A percentile compares a stretch with the other conserved stretches of the same genome.
phyloP scores from a whole-genome alignment of 2,329 filamentous ascomycete genomes.

The Rutstroemia sydowiana region DNA sequence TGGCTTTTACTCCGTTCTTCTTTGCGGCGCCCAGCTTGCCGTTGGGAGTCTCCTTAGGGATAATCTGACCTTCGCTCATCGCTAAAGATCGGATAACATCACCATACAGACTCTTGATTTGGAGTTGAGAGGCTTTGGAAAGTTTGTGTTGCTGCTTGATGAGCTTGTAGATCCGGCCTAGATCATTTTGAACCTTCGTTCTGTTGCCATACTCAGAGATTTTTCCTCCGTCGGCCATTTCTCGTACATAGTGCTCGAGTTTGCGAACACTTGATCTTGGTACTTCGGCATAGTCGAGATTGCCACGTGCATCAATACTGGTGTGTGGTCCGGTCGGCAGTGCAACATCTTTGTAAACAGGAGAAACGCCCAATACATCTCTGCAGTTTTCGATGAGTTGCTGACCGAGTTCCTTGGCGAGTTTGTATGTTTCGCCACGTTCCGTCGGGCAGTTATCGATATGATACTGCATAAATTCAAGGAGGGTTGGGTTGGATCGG shows the following conservation, averaged over 20 bases:
- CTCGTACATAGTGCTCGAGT: constrained; percentile 94
- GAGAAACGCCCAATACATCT: constrained; percentile 75
- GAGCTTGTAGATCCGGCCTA: constrained; percentile 93
- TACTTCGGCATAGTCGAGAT: constrained; percentile 84
- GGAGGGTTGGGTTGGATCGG: constrained; percentile 86
- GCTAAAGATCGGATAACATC: constrained; percentile 89
- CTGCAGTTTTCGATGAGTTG: constrained; percentile 97
- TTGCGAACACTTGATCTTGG: constrained; percentile 87
- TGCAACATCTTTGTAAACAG: constrained; percentile 93
- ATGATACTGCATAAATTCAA: constrained; percentile 99
- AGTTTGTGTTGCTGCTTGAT: constrained; percentile 98
- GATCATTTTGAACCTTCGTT: constrained; percentile 94
- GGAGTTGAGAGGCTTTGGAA: constrained; percentile 89
- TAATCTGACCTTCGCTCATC: constrained; percentile 98
- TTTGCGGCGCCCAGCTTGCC: constrained; percentile 50
- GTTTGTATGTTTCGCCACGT: constrained; percentile 91
- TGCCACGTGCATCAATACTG: constrained; percentile 84
- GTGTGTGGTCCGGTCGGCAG: constrained; percentile 88
- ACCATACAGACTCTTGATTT: constrained; percentile 92
- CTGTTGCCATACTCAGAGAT: constrained; percentile 98
- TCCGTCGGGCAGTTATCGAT: constrained; percentile 98
- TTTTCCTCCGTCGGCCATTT: constrained; percentile 98
- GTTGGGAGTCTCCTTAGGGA: constrained; percentile 70
- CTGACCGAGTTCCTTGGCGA: constrained; percentile 90
- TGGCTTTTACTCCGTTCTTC: constrained; percentile 44